A percentile compares a stretch with the other conserved stretches of the same genome.
phyloP scores from a whole-genome alignment of 1,284 basidiomycete genomes.

The Cryptococcus hybrid region DNA sequence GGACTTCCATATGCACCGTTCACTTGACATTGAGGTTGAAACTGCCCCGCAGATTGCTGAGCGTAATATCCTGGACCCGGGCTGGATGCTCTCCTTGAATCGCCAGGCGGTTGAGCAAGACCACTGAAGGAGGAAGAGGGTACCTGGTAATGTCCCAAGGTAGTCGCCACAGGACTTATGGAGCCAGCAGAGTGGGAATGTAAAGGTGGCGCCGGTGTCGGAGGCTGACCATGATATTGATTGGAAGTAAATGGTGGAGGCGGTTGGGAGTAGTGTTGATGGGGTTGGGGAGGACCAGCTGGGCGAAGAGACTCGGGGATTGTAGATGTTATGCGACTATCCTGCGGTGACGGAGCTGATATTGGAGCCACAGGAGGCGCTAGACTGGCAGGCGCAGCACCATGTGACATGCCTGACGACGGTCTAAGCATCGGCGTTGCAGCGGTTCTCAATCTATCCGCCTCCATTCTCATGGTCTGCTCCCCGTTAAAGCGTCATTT shows the following conservation, averaged over 20 bases:
- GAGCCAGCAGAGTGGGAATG: slow-evolving; percentile 32
- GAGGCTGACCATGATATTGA: slow-evolving; percentile 10
- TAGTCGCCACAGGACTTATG: slow-evolving; percentile 2
- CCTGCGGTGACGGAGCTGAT: not conserved
- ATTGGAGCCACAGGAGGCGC: slow-evolving; percentile 7
- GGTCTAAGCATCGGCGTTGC: slow-evolving; percentile 25
- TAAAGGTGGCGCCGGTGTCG: slow-evolving; percentile 19
- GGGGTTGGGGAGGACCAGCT: slow-evolving; percentile 9
- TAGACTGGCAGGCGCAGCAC: slow-evolving; percentile 3
- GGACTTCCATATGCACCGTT: not conserved
- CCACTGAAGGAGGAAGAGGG: slow-evolving; percentile 26
- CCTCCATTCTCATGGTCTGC: slow-evolving; percentile 11
- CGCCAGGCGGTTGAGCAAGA: slow-evolving; percentile 13
- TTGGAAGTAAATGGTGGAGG: slow-evolving; percentile 3
- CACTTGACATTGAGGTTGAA: not conserved
- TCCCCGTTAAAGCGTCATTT: slow-evolving; percentile 18
- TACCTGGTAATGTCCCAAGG: slow-evolving; percentile 19
- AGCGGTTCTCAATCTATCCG: slow-evolving; percentile 9
- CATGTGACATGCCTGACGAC: slow-evolving; percentile 11
- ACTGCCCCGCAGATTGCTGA: not conserved
- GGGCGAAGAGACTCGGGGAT: slow-evolving; percentile 18
- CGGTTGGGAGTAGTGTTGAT: slow-evolving; percentile 19
- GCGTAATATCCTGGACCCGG: slow-evolving; percentile 14
- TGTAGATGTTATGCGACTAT: slow-evolving; percentile 20
- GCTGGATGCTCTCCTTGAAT: slow-evolving; percentile 12